These are phyloP conservation scores for Backusella mclennaniae DNA, from an alignment of 192 early-diverging fungal species.

Conservation along the genomic window DNA sequence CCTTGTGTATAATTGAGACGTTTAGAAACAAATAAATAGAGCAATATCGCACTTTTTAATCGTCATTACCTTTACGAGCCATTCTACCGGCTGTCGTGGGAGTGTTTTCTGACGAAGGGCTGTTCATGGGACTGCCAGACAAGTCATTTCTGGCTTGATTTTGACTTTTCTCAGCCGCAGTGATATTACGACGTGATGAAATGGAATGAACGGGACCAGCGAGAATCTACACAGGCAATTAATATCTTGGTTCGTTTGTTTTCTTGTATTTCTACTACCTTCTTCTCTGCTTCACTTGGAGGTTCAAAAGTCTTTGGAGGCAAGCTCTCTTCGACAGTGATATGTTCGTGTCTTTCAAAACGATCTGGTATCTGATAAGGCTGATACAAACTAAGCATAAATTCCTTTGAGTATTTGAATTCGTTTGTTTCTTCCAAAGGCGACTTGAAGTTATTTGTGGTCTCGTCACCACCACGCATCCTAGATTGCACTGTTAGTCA, in stretches of 20 bases:
- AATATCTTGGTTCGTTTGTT: not conserved
- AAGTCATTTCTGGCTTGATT: not conserved
- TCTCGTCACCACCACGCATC: constrained; percentile 32
- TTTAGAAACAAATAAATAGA: not conserved
- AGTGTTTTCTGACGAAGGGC: constrained; percentile 19
- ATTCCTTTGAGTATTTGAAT: constrained; percentile 72
- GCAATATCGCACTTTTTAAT: too few species aligned
- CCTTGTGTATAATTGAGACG: not conserved
- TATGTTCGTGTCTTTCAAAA: constrained; percentile 67
- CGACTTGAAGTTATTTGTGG: not conserved
- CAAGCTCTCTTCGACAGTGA: constrained; percentile 58
- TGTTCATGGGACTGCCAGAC: constrained; percentile 19
- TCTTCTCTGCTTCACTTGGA: constrained; percentile 52
- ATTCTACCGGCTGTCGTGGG: constrained; percentile 4
- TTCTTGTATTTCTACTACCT: constrained; percentile 38
- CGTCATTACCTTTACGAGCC: constrained; percentile 9
- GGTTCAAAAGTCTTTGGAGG: constrained; percentile 55
- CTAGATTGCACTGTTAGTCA: not conserved
- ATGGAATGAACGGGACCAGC: constrained; percentile 31
- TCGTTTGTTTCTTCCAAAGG: constrained; percentile 37
- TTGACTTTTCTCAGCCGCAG: constrained; percentile 9
- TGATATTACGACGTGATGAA: constrained; percentile 25
- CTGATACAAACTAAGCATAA: constrained; percentile 71
- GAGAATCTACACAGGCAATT: constrained; percentile 10
- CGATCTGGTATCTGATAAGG: constrained; percentile 52